Evolutionary conservation across 345 rosid genomes (phyloP).

Genomic region (Streptanthus diversifolius): DNA sequence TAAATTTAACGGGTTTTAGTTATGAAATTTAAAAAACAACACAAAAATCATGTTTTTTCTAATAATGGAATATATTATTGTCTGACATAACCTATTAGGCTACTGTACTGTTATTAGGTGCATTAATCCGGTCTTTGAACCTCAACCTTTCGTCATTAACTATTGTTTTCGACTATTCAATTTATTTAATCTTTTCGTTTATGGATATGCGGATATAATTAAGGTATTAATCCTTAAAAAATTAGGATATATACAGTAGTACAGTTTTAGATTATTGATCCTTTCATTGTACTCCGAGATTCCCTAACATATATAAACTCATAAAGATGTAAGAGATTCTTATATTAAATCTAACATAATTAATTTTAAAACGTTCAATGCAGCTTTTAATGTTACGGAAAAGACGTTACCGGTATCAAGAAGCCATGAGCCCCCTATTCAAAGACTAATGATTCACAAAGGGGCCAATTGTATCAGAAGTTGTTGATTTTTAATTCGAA

Average conservation of each 20-base stretch:
- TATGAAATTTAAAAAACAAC: too few relatives aligned
- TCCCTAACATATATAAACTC: not conserved
- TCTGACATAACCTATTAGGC: not conserved
- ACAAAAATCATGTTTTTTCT: too few relatives aligned
- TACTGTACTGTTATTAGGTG: not conserved
- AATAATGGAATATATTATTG: not conserved
- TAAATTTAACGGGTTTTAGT: too few relatives aligned
- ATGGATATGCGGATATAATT: not conserved
- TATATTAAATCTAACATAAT: not conserved
- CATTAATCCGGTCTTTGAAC: not conserved
- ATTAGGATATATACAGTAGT: not conserved
- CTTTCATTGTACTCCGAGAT: not conserved
- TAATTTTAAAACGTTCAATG: not conserved
- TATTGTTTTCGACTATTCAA: not conserved
- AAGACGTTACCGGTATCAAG: constrained; percentile 12
- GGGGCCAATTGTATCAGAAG: not conserved
- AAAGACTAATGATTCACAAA: not conserved
- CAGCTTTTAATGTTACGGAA: constrained; percentile 13
- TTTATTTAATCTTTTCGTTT: not conserved
- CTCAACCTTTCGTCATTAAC: not conserved
- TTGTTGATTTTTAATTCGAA: not conserved
- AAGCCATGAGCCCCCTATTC: constrained; percentile 1
- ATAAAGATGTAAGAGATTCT: not conserved
- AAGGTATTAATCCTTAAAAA: not conserved
- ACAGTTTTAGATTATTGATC: not conserved